Conservation (phyloP, 1,284 basidiomycete genomes). For the Puccinia novopanici region DNA sequence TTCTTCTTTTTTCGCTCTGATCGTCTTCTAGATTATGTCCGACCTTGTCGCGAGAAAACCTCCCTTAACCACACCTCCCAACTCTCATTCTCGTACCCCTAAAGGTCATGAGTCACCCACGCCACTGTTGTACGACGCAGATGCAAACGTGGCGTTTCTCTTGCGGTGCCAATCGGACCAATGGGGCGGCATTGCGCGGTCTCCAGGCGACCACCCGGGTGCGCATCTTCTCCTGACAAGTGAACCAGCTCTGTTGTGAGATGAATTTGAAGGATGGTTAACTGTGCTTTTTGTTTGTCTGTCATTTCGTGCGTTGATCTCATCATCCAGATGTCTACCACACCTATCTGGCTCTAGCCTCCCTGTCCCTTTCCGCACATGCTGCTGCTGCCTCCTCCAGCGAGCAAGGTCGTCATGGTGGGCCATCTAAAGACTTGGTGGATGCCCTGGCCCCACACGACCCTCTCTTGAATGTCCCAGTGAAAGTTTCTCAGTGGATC, state of each 20-base stretch:
- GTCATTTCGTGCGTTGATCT: neutral
- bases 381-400: neutral
- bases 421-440: neutral
- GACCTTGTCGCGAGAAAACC: neutral
- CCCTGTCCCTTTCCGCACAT: constrained; percentile 68
- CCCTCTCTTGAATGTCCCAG: constrained; percentile 31
- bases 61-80: neutral
- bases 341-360: constrained; percentile 82
- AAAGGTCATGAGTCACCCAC: neutral
- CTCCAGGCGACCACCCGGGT: constrained; percentile 46
- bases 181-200: constrained; percentile 45
- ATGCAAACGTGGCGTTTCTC: constrained; percentile 45
- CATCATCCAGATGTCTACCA: constrained; percentile 74
- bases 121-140: constrained; percentile 12
- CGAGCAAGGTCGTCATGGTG: neutral
- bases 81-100: too few species aligned
- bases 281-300: too few species aligned
- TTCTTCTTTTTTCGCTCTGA: neutral
- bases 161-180: constrained; percentile 45
- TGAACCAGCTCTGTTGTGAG: neutral
- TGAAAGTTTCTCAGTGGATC: constrained; percentile 32
- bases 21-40: constrained; percentile 1
- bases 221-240: neutral
- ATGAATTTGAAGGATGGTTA: too few species aligned
- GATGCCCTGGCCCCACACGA: constrained; percentile 32